phyloP scores from a whole-genome alignment of 768 basidiomycete species.

The Sporobolomyces pararoseus region DNA sequence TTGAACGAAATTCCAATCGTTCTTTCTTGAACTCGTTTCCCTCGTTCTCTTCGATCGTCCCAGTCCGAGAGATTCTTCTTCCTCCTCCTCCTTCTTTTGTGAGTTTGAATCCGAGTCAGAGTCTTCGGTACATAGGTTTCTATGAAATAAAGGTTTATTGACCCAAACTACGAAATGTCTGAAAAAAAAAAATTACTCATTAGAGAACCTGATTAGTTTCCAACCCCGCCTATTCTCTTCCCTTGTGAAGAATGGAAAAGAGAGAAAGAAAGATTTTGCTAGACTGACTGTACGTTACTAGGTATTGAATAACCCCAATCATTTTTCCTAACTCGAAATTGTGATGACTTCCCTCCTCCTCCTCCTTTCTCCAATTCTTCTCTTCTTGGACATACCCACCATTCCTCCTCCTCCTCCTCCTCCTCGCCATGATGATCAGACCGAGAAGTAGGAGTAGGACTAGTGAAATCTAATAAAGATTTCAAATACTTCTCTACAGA shows the following conservation, averaged over 20 bases:
- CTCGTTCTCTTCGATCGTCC: neutral
- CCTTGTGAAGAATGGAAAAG: neutral
- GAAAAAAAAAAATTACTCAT: too few relatives aligned
- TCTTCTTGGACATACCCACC: neutral
- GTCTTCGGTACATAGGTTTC: slow-evolving; percentile 8
- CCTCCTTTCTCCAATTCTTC: neutral
- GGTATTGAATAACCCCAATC: slow-evolving; percentile 33
- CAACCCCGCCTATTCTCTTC: neutral
- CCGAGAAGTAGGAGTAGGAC: too few relatives aligned
- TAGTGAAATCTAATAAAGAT: slow-evolving; percentile 11
- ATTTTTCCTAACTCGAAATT: slow-evolving; percentile 25
- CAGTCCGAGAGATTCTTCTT: neutral
- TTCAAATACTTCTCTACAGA: slow-evolving; percentile 21
- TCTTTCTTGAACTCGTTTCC: neutral
- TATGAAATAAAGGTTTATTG: slow-evolving; percentile 30
- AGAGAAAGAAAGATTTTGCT: neutral
- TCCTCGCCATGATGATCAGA: too few relatives aligned
- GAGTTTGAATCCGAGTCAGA: neutral
- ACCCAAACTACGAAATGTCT: slow-evolving; percentile 41
- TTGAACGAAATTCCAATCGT: slow-evolving; percentile 1
- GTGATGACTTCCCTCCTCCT: neutral
- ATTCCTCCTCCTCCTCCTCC: neutral
- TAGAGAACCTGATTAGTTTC: too few relatives aligned
- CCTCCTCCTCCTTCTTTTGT: too few relatives aligned
- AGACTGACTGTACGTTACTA: slow-evolving; percentile 7